Percentiles rank a stretch among this genome's conserved stretches.
phyloP scores from a whole-genome alignment of 257 asterid species.

The Solanum pimpinellifolium region DNA sequence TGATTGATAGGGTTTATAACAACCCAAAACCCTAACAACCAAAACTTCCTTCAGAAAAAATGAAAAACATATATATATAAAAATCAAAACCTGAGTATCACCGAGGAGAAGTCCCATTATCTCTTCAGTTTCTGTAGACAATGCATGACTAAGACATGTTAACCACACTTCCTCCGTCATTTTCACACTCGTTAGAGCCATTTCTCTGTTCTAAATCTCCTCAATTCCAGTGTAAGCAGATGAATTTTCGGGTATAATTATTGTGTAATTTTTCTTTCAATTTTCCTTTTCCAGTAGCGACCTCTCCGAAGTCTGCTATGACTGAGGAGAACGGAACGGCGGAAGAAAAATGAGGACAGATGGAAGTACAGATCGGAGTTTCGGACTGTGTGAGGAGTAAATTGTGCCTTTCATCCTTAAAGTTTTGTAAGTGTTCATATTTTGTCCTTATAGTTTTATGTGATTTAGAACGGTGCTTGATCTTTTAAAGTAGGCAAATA shows the following conservation, averaged over 20 bases:
- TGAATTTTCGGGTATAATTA: not conserved
- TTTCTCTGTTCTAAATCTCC: slow-evolving; percentile 4
- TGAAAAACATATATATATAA: not conserved
- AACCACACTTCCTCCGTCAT: slow-evolving; percentile 99
- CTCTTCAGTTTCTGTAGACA: slow-evolving; percentile 99
- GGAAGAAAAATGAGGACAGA: not conserved
- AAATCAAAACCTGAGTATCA: slow-evolving; percentile 58
- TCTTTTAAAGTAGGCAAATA: not conserved
- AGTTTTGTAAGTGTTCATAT: not conserved
- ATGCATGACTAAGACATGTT: slow-evolving; percentile 96
- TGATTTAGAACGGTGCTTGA: not conserved
- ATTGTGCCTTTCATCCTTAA: not conserved
- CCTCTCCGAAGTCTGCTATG: not conserved
- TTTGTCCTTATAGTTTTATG: not conserved
- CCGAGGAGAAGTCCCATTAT: slow-evolving; percentile 99
- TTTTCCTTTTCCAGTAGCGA: not conserved
- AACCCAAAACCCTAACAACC: not conserved
- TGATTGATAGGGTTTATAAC: not conserved
- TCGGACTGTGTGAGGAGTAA: not conserved
- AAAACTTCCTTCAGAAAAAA: not conserved
- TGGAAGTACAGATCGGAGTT: not conserved
- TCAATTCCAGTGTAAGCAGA: not conserved
- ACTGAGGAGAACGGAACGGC: not conserved
- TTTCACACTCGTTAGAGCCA: slow-evolving; percentile 89
- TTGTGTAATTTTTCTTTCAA: not conserved